phyloP scores from a whole-genome alignment of 2,329 filamentous ascomycete species.

The Cladosporium sp. region DNA sequence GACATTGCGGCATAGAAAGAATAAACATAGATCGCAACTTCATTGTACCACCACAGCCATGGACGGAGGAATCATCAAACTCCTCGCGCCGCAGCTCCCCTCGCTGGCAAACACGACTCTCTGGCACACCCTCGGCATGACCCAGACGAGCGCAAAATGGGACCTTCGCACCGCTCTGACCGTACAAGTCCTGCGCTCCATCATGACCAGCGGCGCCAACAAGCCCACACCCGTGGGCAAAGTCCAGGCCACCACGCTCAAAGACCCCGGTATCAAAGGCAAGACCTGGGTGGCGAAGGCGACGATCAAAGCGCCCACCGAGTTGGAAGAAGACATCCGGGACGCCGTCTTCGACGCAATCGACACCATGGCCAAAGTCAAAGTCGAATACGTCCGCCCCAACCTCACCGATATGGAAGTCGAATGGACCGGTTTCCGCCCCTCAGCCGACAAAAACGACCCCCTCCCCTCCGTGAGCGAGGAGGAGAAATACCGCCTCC shows the following conservation, averaged over 20 bases:
- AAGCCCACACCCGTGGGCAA: slow-evolving; percentile 52
- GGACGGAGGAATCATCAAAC: slow-evolving; percentile 27
- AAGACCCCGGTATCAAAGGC: slow-evolving; percentile 68
- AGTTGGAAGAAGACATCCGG: slow-evolving; percentile 47
- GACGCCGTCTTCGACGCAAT: slow-evolving; percentile 58
- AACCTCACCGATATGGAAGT: slow-evolving; percentile 59
- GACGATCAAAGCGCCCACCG: slow-evolving; percentile 54
- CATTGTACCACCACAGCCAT: too few species aligned
- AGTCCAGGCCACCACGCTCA: slow-evolving; percentile 58
- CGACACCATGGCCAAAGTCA: slow-evolving; percentile 46
- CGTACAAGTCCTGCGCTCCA: slow-evolving; percentile 64
- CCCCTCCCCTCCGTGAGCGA: slow-evolving; percentile 56
- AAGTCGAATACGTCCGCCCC: slow-evolving; percentile 44
- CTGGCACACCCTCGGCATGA: slow-evolving; percentile 62
- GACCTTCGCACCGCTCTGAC: slow-evolving; percentile 72
- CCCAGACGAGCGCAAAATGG: slow-evolving; percentile 69
- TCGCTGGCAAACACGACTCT: slow-evolving; percentile 59
- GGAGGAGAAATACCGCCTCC: slow-evolving; percentile 57
- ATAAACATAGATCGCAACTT: neutral
- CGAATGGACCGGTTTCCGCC: slow-evolving; percentile 72
- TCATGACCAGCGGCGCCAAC: slow-evolving; percentile 45
- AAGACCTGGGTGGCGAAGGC: slow-evolving; percentile 77
- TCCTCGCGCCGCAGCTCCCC: slow-evolving; percentile 56
- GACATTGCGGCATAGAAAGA: neutral
- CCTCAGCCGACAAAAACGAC: slow-evolving; percentile 48